Evolutionary conservation across 768 basidiomycete genomes (phyloP), one percentile per base, ranked within the genome.

Genomic region (Tylopilus rubrobrunneus): DNA sequence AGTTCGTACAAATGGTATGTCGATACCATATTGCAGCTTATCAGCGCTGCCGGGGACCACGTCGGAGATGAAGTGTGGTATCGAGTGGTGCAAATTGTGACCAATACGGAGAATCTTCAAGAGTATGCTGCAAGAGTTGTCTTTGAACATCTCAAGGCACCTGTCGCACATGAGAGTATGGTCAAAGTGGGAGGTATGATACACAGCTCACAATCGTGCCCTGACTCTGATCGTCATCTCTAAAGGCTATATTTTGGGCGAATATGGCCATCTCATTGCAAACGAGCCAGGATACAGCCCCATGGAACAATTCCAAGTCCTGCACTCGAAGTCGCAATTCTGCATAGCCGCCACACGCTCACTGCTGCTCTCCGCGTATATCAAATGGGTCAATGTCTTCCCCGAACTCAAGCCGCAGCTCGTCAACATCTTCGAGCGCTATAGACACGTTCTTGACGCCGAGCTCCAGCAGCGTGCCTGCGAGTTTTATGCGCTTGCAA

Each of bases 51-150:
- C 11, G 97, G 97, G 50, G 97, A 99, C 65, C 94, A 99, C 67
- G 96, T 99, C 49, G 97, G 97, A 44, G 96, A 98, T 59, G 97
- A 98, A 75, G 97, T 99, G 33, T 99, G 97, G 97, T 98, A 97
- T 71, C 90, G 97, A 49, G 94, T 99, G 47, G 89, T 99, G 27
- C 97, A 98, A 67, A 98, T 99, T 56, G 92, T 97, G 45, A 98
- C 92, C 44, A 99, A 99, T 67, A 99, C 97, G 23, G 96, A 98
- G 68, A 93, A 98, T 71, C 76, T 99, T 29, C 95, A 99, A 69
- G 84, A 90, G 58, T 99, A 99, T 73, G 97, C 97, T 10, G 92
- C 93, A 5, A 87, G 86, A 62, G 94, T 92, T 19, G 83, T 93
- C 40, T 92, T 93, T 60, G 89, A 92, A 63, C 88, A 98, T 63